phyloP scores from a whole-genome alignment of 1,284 basidiomycete genomes.

The Volvariella volvacea region DNA sequence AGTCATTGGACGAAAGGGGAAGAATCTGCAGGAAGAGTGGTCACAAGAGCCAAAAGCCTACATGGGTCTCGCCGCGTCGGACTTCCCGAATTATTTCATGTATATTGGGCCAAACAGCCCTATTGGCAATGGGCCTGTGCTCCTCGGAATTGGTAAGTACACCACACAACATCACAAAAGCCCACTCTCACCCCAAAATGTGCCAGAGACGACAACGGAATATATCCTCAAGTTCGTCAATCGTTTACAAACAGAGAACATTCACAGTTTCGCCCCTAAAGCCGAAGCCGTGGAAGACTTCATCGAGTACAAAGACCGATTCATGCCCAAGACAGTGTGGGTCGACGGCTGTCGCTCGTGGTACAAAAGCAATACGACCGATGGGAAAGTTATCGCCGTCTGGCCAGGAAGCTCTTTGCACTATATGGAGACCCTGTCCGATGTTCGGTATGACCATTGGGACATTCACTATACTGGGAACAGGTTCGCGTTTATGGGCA shows the following conservation, averaged over 20 bases:
- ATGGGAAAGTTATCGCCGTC: constrained; percentile 21
- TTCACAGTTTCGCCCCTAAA: constrained; percentile 23
- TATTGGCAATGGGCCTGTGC: constrained; percentile 24
- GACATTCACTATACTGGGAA: constrained; percentile 22
- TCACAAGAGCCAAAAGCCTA: constrained; percentile 20
- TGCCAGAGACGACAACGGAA: constrained; percentile 25
- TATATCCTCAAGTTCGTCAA: constrained; percentile 25
- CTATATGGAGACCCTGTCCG: constrained; percentile 22
- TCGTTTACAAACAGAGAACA: constrained; percentile 27
- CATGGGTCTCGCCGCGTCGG: constrained; percentile 20
- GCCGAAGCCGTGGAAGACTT: constrained; percentile 24
- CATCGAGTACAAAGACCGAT: constrained; percentile 20
- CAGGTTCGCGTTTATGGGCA: constrained; percentile 23
- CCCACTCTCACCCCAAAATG: too few species aligned
- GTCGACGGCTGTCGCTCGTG: constrained; percentile 21
- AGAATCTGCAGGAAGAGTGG: constrained; percentile 21
- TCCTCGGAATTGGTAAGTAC: constrained; percentile 17
- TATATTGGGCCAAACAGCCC: constrained; percentile 25
- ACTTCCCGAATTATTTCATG: constrained; percentile 25
- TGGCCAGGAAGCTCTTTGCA: constrained; percentile 27
- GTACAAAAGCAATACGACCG: constrained; percentile 21
- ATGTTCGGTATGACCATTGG: constrained; percentile 27
- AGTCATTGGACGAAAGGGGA: constrained; percentile 17
- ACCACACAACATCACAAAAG: too few species aligned
- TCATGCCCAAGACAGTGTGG: constrained; percentile 26